These are phyloP conservation scores for Albatrellus ellisii DNA, from an alignment of 768 basidiomycete genomes.

Conservation along the genomic window DNA sequence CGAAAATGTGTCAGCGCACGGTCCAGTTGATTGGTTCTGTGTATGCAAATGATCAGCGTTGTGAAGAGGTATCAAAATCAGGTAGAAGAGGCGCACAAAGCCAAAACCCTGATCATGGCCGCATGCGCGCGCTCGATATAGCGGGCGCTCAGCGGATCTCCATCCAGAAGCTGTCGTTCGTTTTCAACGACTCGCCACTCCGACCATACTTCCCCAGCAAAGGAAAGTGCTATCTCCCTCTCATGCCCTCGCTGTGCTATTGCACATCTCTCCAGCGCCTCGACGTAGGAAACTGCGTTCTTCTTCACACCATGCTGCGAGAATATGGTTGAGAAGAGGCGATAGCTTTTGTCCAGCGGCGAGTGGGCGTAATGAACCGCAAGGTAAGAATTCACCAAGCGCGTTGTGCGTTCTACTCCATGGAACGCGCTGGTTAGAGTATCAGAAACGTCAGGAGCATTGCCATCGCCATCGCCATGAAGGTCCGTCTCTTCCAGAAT, in stretches of 20 bases:
- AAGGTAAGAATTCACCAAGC: constrained; percentile 70
- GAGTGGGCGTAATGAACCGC: constrained; percentile 58
- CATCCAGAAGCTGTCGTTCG: constrained; percentile 18
- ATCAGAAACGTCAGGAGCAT: background rate
- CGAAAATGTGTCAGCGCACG: constrained; percentile 42
- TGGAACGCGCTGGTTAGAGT: constrained; percentile 21
- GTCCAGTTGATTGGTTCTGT: constrained; percentile 36
- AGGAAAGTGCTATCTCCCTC: constrained; percentile 31
- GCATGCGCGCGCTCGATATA: constrained; percentile 56
- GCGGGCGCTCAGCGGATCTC: constrained; percentile 22
- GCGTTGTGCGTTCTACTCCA: constrained; percentile 41
- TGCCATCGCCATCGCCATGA: constrained; percentile 22
- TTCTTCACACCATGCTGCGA: constrained; percentile 26
- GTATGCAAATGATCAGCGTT: background rate
- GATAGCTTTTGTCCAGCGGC: constrained; percentile 31
- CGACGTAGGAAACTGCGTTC: constrained; percentile 45
- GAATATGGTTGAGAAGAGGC: constrained; percentile 39
- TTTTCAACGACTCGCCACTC: constrained; percentile 45
- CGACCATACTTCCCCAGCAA: constrained; percentile 52
- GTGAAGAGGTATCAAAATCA: background rate
- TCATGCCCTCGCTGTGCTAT: constrained; percentile 30
- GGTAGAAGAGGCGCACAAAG: constrained; percentile 36
- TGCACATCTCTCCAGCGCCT: constrained; percentile 58
- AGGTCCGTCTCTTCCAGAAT: constrained; percentile 24
- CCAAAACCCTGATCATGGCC: constrained; percentile 51